A percentile compares a stretch with the other conserved stretches of the same genome.
phyloP scores from a whole-genome alignment of 2,329 filamentous ascomycete genomes.

The Pseudogymnoascus sp. region DNA sequence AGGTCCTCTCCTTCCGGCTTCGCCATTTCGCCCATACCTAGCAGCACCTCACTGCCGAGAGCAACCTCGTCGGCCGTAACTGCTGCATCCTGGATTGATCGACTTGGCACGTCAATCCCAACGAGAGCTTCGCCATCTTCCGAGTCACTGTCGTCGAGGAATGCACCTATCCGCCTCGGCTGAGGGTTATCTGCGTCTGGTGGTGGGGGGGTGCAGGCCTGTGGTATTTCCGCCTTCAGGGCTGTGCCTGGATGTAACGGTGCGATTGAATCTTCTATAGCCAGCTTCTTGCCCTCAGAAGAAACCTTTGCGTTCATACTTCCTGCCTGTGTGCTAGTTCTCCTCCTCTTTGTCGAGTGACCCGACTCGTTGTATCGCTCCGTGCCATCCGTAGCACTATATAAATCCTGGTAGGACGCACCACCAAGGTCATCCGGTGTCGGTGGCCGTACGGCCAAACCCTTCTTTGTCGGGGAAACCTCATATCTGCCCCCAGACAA shows the following conservation, averaged over 20 bases:
- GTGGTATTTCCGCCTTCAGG: neutral
- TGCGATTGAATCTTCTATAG: conserved; percentile 7
- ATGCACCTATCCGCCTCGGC: conserved; percentile 46
- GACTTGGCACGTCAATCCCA: conserved; percentile 20
- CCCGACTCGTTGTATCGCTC: conserved; percentile 36
- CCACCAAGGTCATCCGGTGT: conserved; percentile 13
- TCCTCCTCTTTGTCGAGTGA: conserved; percentile 37
- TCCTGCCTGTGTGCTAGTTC: conserved; percentile 21
- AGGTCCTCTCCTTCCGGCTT: conserved; percentile 14
- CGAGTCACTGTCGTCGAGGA: conserved; percentile 63
- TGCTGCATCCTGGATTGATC: conserved; percentile 14
- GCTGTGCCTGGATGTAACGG: conserved; percentile 25
- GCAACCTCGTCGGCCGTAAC: conserved; percentile 16
- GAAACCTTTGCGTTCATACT: neutral
- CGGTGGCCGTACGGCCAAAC: conserved; percentile 9
- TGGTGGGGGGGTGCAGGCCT: conserved; percentile 17
- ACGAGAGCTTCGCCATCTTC: conserved; percentile 33
- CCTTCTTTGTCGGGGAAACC: conserved; percentile 22
- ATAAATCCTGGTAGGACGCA: conserved; percentile 22
- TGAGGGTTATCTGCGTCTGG: conserved; percentile 25
- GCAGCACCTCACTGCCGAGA: conserved; percentile 14
- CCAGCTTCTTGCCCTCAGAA: neutral
- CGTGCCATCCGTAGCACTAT: conserved; percentile 16
- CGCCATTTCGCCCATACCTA: conserved; percentile 14
- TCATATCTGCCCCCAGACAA: conserved; percentile 30